These are phyloP conservation scores for Penicillium sp. DNA, from an alignment of 2,329 filamentous ascomycete species.

Conservation along the genomic window DNA sequence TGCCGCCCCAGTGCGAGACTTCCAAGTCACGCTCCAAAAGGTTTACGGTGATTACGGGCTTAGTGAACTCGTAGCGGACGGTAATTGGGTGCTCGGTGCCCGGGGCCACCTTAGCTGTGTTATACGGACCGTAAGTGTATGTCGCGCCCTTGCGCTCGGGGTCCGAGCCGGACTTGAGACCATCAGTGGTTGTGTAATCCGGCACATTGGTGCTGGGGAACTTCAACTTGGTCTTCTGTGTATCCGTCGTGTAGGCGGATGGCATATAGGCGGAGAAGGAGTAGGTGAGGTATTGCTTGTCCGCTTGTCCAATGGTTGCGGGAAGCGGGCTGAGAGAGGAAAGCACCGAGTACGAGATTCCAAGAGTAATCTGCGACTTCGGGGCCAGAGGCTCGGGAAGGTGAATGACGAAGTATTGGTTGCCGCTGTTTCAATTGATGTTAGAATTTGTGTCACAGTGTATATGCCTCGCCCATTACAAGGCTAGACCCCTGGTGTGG, in stretches of 20 bases:
- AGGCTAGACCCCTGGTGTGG: conserved; percentile 9
- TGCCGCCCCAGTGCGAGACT: conserved; percentile 97
- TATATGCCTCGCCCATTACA: not conserved
- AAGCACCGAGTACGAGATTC: conserved; percentile 80
- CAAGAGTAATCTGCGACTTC: conserved; percentile 77
- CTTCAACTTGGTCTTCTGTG: conserved; percentile 98
- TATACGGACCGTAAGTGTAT: conserved; percentile 88
- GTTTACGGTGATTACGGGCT: conserved; percentile 78
- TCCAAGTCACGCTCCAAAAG: conserved; percentile 87
- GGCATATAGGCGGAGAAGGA: conserved; percentile 81
- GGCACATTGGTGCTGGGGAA: conserved; percentile 74
- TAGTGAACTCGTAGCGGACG: conserved; percentile 93
- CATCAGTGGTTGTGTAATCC: conserved; percentile 75
- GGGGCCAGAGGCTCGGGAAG: conserved; percentile 74
- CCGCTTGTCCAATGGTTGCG: conserved; percentile 75
- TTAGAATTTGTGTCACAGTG: conserved; percentile 7
- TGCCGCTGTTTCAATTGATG: conserved; percentile 52
- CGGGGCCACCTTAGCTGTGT: conserved; percentile 66
- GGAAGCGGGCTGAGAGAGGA: conserved; percentile 79
- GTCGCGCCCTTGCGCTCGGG: conserved; percentile 82
- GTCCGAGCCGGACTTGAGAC: conserved; percentile 60
- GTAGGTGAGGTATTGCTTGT: conserved; percentile 83
- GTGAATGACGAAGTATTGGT: conserved; percentile 80
- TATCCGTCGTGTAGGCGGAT: conserved; percentile 79
- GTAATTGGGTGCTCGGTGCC: conserved; percentile 70